Percentiles rank a stretch among this genome's conserved stretches.
These are phyloP conservation scores for Escovopsis sp. DNA, from an alignment of 2,329 filamentous ascomycete species.

Conservation along the genomic window DNA sequence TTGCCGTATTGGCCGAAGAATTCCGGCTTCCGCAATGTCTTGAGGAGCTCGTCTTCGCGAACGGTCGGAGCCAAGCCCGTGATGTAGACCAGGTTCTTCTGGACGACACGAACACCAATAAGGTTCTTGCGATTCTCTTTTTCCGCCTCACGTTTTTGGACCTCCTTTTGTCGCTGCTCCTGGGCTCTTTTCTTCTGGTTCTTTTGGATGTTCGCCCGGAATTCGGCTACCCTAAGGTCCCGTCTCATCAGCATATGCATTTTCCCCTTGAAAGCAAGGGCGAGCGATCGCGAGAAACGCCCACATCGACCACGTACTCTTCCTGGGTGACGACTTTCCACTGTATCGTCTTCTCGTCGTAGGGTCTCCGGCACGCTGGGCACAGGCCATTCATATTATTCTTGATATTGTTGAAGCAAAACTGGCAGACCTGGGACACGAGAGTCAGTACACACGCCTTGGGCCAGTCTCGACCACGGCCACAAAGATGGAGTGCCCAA, in stretches of 20 bases:
- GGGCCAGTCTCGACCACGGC: neutral
- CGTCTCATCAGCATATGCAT: conserved; percentile 4
- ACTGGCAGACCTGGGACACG: conserved; percentile 72
- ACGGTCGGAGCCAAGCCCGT: conserved; percentile 86
- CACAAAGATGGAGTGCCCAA: conserved; percentile 26
- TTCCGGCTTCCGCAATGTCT: conserved; percentile 75
- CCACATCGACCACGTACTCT: conserved; percentile 75
- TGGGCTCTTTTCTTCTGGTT: conserved; percentile 85
- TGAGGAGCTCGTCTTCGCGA: conserved; percentile 79
- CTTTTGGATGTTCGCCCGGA: conserved; percentile 66
- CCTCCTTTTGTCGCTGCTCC: conserved; percentile 78
- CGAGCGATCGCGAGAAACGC: no score
- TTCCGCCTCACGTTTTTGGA: conserved; percentile 90
- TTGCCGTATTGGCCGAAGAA: conserved; percentile 98
- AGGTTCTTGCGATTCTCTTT: conserved; percentile 91
- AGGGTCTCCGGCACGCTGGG: conserved; percentile 88
- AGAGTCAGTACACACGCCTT: neutral
- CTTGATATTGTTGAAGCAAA: conserved; percentile 99
- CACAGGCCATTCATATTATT: conserved; percentile 95
- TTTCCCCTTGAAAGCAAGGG: no score
- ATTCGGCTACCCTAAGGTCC: conserved; percentile 47
- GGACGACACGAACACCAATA: conserved; percentile 85
- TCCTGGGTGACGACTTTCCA: conserved; percentile 91
- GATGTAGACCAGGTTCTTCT: conserved; percentile 98
- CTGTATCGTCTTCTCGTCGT: conserved; percentile 93